A percentile compares a stretch with the other conserved stretches of the same genome.
Evolutionary conservation across 2,329 filamentous ascomycete species (phyloP).

Genomic region (Beauveria bassiana): DNA sequence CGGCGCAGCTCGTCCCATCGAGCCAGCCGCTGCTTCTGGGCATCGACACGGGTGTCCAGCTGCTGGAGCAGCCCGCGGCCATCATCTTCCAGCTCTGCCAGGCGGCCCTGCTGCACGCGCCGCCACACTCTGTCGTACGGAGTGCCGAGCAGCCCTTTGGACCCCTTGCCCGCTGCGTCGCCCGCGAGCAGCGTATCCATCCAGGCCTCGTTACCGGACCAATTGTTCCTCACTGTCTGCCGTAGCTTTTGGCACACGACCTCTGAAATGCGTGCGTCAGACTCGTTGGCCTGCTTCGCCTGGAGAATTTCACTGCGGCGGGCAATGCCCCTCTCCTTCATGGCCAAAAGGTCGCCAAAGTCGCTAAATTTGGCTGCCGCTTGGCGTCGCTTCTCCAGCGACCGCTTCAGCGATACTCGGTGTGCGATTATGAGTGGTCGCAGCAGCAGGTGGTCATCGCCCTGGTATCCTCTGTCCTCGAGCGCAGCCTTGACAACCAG

Average conservation of each 20-base stretch:
- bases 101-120: conserved; percentile 51
- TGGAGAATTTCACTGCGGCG: conserved; percentile 42
- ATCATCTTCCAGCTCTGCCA: conserved; percentile 48
- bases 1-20: conserved; percentile 66
- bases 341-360: conserved; percentile 56
- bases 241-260: conserved; percentile 44
- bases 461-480: conserved; percentile 50
- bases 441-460: conserved; percentile 46
- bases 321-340: conserved; percentile 53
- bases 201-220: conserved; percentile 72
- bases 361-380: conserved; percentile 51
- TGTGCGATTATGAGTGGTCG: conserved; percentile 66
- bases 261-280: conserved; percentile 29
- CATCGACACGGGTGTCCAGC: conserved; percentile 58
- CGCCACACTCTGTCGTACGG: conserved; percentile 67
- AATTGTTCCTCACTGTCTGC: conserved; percentile 60
- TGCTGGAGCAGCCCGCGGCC: conserved; percentile 56
- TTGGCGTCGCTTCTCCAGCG: conserved; percentile 52
- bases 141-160: conserved; percentile 56
- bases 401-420: conserved; percentile 53
- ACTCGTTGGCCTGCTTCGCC: conserved; percentile 20
- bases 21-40: conserved; percentile 60
- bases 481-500: conserved; percentile 48
- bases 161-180: conserved; percentile 42
- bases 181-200: conserved; percentile 63